Evolutionary conservation across 2,329 filamentous ascomycete genomes (phyloP), one percentile per base, ranked within the genome.

Genomic region (Myriosclerotinia duriaeana): DNA sequence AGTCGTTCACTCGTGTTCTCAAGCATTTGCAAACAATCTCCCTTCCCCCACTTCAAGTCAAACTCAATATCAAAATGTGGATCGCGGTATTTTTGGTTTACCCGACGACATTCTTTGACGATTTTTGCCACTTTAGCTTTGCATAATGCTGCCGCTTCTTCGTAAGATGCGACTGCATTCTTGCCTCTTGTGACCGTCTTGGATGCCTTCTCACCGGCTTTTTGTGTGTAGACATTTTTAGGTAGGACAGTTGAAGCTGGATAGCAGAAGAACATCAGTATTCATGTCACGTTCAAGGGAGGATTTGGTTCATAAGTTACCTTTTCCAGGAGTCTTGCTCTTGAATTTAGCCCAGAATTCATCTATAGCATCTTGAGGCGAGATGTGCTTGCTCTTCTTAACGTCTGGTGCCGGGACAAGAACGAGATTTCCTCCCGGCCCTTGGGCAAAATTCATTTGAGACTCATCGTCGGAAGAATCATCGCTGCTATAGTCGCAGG

Each of bases 31-130:
- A 79, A 34, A 79, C 82, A 85, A 72, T 86, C 82, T 53, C 79
- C 79, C 7, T 75, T 77, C n/a, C 79, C 78, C 48, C 80, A 80
- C 78, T 91, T 90, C 69, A 93, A 81, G 76, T 93, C 91, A 48
- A 85, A 80, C 74, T 95, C 92, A 62, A 96, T 87, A 75, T 96
- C 90, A 75, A 96, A 96, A 76, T 95, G 87, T n/a, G 88, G 86
- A 74, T 96, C 92, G 20, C 89, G 85, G 75, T 96, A 97, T 77
- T 92, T 94, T 74, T 92, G 89, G 77, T 96, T 96, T 66, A 92
- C 81, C 11, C 90, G 84, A 30, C 87, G 83, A 76, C 92, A 96
- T 74, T 88, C 85, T 66, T 81, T 80, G 59, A 86, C 81, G 67
- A 88, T 88, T 75, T 86, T 84, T 36, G 80, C 82, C 4, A 83